Evolutionary conservation across 257 asterid species (phyloP).

Genomic region (Penstemon barbatus): DNA sequence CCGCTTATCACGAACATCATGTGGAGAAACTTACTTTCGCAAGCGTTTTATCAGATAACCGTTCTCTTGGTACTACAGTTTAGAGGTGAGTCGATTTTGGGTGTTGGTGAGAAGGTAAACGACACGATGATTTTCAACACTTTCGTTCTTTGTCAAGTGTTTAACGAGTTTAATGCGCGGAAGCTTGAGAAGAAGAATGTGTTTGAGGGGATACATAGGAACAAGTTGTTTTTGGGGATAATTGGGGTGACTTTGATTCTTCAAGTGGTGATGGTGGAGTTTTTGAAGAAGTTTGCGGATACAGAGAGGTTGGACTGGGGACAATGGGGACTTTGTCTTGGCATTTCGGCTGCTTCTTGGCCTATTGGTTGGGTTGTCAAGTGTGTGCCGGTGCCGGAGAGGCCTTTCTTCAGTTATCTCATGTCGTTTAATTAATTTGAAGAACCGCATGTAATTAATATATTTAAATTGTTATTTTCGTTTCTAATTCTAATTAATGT

Average conservation of each 20-base stretch:
- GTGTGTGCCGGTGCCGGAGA: conserved; percentile 37
- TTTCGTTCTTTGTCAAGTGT: background rate
- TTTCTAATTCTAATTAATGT: no score
- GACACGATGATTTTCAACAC: conserved; percentile 1
- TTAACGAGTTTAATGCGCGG: background rate
- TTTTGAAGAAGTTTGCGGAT: conserved; percentile 37
- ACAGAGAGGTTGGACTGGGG: conserved; percentile 44
- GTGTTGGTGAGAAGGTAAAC: background rate
- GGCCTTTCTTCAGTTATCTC: conserved; percentile 9
- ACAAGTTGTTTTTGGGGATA: background rate
- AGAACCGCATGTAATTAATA: no score
- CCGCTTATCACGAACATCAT: conserved; percentile 13
- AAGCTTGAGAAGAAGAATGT: conserved; percentile 1
- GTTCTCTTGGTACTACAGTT: background rate
- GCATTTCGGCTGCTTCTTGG: conserved; percentile 39
- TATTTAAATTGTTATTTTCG: no score
- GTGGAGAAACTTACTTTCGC: conserved; percentile 17
- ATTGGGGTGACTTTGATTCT: conserved; percentile 23
- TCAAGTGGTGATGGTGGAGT: conserved; percentile 43
- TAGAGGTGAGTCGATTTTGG: background rate
- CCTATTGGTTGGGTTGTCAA: conserved; percentile 43
- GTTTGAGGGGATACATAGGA: background rate
- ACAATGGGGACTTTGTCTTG: conserved; percentile 43
- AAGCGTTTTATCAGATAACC: background rate
- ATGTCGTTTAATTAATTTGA: no score